Evolutionary conservation across 176 grass and related monocot genomes (phyloP), one percentile per base, ranked within the genome.

Genomic region (Musa troglodytarum): DNA sequence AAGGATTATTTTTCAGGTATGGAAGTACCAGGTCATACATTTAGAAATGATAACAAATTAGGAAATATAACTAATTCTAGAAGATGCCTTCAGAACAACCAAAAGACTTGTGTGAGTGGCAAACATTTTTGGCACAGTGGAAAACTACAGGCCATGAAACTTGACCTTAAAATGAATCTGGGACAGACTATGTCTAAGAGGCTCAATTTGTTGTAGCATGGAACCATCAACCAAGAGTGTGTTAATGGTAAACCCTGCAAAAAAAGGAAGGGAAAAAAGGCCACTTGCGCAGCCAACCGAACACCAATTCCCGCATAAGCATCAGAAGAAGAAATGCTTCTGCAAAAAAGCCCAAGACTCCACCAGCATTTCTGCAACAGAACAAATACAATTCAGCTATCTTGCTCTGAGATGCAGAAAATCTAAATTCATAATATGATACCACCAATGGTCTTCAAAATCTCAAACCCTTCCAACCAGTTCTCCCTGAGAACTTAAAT

Each of bases 311-410:
- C 76, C 22, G 81, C 75, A 79, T 82, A 79, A 79, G 51, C 73
- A 79, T 79, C 78, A 80, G 69, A 85, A 85, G 81, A 82, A 63
- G 87, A 71, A 89, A 81, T 87, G 90, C 82, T 87, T 85, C 79
- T 79, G 83, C 81, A 83, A 88, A 86, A 82, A 83, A 83, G 85
- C 79, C 77, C 82, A 86, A 87, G 75, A 93, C 63, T 78, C 76
- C 81, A 87, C 71, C 87, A 87, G 77, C 68, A 84, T 87, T 83
- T 93, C 90, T 87, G 90, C 87, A 93, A 93, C 74, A 93, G 73
- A 85, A 87, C 85, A 89, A 93, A 87, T 84, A 87, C 73, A 89
- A 54, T 89, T 93, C 87, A 89, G 90, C 79, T 83, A 84, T 79
- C 59, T 50, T 79, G 79, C 70, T 82, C 79, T 79, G 72, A 72